Percentiles rank a stretch among this genome's conserved stretches.
Conservation (phyloP, 2,329 filamentous ascomycete genomes). For the Fusarium praegraminearum region DNA sequence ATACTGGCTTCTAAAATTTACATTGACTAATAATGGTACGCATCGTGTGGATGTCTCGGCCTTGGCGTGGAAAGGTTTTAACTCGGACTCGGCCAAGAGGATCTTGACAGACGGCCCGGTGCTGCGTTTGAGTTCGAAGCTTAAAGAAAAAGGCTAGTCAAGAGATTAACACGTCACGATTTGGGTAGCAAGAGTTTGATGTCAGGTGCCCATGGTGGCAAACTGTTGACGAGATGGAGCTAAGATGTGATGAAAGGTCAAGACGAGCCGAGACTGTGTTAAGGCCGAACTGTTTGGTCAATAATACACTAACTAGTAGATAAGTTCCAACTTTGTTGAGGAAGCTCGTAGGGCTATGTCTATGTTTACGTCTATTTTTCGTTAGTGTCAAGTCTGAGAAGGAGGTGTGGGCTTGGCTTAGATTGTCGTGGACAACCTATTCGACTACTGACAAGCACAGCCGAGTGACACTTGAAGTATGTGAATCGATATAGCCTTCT, state of each 20-base stretch:
- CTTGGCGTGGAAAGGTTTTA: background rate
- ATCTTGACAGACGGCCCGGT: conserved; percentile 19
- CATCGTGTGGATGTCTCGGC: background rate
- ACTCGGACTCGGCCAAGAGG: background rate
- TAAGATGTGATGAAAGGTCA: conserved; percentile 7
- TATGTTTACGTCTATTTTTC: background rate
- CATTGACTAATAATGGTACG: background rate
- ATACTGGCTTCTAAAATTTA: background rate
- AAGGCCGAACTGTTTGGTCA: background rate
- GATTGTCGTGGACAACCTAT: background rate
- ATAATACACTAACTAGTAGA: background rate
- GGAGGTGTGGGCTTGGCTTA: background rate
- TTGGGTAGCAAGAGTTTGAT: conserved; percentile 15
- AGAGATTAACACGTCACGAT: conserved; percentile 10
- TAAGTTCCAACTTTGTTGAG: background rate
- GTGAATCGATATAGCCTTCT: background rate
- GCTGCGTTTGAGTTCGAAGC: conserved; percentile 27
- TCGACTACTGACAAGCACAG: background rate
- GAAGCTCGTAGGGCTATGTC: background rate
- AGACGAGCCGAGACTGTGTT: conserved; percentile 1
- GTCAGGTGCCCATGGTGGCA: conserved; percentile 31
- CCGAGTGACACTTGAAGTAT: background rate
- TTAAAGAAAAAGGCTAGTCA: conserved; percentile 13
- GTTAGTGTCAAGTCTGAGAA: background rate
- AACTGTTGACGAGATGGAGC: conserved; percentile 22